Evolutionary conservation across 306 rosid genomes (phyloP).

Genomic region (Leucaena leucocephala): DNA sequence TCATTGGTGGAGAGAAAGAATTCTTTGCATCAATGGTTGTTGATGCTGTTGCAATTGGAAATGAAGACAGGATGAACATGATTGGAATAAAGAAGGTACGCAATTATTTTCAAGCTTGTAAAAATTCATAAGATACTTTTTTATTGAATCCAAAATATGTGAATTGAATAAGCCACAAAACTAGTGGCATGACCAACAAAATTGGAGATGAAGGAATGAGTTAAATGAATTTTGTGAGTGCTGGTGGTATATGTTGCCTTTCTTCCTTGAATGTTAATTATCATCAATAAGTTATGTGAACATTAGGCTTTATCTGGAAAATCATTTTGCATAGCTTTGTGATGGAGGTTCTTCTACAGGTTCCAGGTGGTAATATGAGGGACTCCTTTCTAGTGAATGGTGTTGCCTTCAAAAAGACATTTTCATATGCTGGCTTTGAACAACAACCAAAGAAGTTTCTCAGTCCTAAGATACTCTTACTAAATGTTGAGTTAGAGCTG

Average conservation of each 20-base stretch:
- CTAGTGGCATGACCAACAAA: background rate
- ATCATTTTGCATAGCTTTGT: constrained; percentile 19
- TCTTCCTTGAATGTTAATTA: constrained; percentile 16
- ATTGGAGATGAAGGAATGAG: background rate
- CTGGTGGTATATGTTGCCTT: background rate
- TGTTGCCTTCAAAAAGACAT: constrained; percentile 97
- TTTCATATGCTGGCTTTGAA: constrained; percentile 98
- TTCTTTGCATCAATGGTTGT: constrained; percentile 98
- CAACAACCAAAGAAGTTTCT: constrained; percentile 97
- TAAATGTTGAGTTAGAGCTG: constrained; percentile 91
- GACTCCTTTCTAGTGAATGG: constrained; percentile 95
- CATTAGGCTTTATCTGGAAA: constrained; percentile 4
- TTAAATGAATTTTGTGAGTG: background rate
- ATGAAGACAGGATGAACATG: constrained; percentile 93
- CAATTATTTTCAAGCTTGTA: background rate
- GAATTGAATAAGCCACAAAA: background rate
- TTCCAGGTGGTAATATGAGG: constrained; percentile 96
- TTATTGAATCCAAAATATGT: background rate
- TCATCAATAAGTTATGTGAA: background rate
- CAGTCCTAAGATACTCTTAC: constrained; percentile 75
- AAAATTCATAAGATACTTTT: background rate
- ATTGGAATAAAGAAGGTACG: constrained; percentile 96
- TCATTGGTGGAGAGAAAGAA: constrained; percentile 95
- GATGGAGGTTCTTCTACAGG: constrained; percentile 58
- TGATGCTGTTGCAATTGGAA: constrained; percentile 89